Evolutionary conservation across 75 land plant species (phyloP), one percentile per base, ranked within the genome.

Genomic region (Adiantum capillusveneris): DNA sequence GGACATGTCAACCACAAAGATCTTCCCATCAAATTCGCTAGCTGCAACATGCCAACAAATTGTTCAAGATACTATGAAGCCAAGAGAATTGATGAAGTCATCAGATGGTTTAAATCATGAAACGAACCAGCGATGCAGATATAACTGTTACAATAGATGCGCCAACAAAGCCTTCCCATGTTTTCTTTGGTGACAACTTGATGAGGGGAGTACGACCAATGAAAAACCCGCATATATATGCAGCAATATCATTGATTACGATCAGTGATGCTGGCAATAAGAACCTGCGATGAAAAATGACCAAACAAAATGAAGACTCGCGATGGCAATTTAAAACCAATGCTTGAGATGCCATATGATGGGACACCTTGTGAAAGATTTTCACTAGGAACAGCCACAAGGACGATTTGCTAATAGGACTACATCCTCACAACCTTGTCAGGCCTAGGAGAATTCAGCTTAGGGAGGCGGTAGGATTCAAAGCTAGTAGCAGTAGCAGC

Each of bases 151-250:
- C 56, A 36, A 91, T 69, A 63, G 88, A 91, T 50, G 97, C 97
- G 57, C 97, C 97, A 71, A 91, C 84, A 45, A 91, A 91, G n/a
- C 97, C 97, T 62, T 91, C 97, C 97, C 97, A 91, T 21, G 97
- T 91, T 75, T 91, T 91, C 74, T 91, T 91, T 50, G 97, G 97
- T 45, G 97, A 91, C 34, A 91, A 60, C 65, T 91, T 87, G 51
- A 87, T 91, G 37, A 91, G 65, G 44, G 97, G 97, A 20, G 93
- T 91, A 62, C 68, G 80, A 19, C 97, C 97, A 76, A 91, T 84
- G 59, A 87, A 91, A 59, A 91, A 81, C 26, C 97, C 97, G 71
- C 75, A 87, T 34, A 91, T 55, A 66, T 91, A 91, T 16, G 97
- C 97, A 53, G 81, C 81, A 59, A 91, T 91, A 42, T 91, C 97